phyloP scores from a whole-genome alignment of 495 filamentous ascomycete species.

The Hypoxylon intermedium region DNA sequence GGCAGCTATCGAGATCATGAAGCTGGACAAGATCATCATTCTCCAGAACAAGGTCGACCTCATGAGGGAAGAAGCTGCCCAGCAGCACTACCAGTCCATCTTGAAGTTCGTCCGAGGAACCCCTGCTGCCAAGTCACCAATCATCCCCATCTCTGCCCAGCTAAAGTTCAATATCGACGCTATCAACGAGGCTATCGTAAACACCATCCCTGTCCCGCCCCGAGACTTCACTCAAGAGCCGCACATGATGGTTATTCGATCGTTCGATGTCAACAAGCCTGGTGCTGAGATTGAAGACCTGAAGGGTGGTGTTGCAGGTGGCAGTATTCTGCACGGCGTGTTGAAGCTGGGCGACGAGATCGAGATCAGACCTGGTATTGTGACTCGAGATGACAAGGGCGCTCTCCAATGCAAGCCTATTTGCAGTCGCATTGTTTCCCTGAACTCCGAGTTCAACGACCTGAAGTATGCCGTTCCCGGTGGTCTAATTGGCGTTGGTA shows the following conservation, averaged over 20 bases:
- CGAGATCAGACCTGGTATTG: slow-evolving; percentile 95
- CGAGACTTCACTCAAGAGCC: slow-evolving; percentile 89
- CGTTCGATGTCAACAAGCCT: slow-evolving; percentile 99
- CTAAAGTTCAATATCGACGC: slow-evolving; percentile 99
- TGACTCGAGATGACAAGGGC: slow-evolving; percentile 90
- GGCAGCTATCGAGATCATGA: slow-evolving; percentile 90
- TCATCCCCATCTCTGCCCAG: slow-evolving; percentile 98
- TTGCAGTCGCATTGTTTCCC: slow-evolving; percentile 89
- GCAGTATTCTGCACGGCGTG: slow-evolving; percentile 93
- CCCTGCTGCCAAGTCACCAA: slow-evolving; percentile 91
- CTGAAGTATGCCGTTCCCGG: slow-evolving; percentile 97
- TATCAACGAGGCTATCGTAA: slow-evolving; percentile 91
- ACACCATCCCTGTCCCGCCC: slow-evolving; percentile 87
- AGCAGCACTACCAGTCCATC: slow-evolving; percentile 93
- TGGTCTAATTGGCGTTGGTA: slow-evolving; percentile 96
- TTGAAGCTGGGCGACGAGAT: slow-evolving; percentile 97
- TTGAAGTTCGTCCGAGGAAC: slow-evolving; percentile 97
- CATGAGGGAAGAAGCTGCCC: slow-evolving; percentile 90
- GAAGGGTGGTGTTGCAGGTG: slow-evolving; percentile 98
- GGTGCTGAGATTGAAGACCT: slow-evolving; percentile 99
- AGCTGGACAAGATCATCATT: slow-evolving; percentile 87
- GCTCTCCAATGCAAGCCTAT: slow-evolving; percentile 96
- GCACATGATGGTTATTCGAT: slow-evolving; percentile 98
- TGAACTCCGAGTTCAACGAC: slow-evolving; percentile 98
- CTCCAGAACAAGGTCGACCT: slow-evolving; percentile 99